Evolutionary conservation across 2,329 filamentous ascomycete species (phyloP).

Genomic region (Decorospora gaudefroyi): DNA sequence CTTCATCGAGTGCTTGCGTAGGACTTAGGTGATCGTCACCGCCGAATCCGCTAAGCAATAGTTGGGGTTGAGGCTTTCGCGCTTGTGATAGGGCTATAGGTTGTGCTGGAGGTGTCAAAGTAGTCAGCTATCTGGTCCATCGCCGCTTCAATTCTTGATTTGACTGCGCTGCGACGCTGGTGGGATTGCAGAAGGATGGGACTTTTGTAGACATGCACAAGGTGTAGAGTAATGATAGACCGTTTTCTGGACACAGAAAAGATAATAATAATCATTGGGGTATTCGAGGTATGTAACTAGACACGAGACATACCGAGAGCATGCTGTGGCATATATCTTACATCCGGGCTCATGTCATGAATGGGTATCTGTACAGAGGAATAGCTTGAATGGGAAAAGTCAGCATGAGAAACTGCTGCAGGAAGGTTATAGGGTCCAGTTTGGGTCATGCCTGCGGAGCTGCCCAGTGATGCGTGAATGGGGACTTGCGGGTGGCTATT

Average conservation of each 20-base stretch:
- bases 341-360: constrained; percentile 43
- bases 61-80: constrained; percentile 21
- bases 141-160: not conserved
- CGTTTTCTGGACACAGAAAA: constrained; percentile 21
- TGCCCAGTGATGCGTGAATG: constrained; percentile 24
- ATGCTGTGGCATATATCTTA: constrained; percentile 47
- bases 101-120: constrained; percentile 33
- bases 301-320: constrained; percentile 50
- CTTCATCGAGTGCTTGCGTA: constrained; percentile 45
- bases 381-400: constrained; percentile 38
- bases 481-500: constrained; percentile 31
- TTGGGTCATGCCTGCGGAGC: constrained; percentile 28
- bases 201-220: constrained; percentile 15
- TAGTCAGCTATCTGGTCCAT: constrained; percentile 27
- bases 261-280: constrained; percentile 41
- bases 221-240: constrained; percentile 5
- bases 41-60: constrained; percentile 42
- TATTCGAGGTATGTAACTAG: constrained; percentile 44
- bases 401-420: constrained; percentile 32
- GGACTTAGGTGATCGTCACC: constrained; percentile 48
- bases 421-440: constrained; percentile 28
- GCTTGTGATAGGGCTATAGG: constrained; percentile 19
- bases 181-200: constrained; percentile 1
- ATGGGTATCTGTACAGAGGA: constrained; percentile 43
- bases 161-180: not conserved